phyloP scores from a whole-genome alignment of 306 rosid genomes.

The Myrica gale region DNA sequence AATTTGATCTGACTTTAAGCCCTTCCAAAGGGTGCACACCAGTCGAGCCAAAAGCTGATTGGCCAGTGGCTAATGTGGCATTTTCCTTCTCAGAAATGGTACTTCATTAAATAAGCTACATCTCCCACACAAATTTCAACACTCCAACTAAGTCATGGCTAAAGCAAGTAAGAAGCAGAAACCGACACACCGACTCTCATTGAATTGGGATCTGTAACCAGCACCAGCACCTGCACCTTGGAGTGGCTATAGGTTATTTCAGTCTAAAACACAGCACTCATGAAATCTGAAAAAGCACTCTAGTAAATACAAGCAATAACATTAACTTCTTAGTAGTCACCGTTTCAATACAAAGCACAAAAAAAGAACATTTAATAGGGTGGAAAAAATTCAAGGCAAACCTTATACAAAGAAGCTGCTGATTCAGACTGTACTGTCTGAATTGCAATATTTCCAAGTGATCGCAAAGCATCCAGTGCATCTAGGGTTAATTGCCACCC shows the following conservation, averaged over 20 bases:
- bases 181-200: no score
- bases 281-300: neutral
- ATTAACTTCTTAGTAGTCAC: neutral
- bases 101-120: neutral
- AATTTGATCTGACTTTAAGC: no score
- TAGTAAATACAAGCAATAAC: neutral
- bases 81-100: neutral
- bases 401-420: slow-evolving; percentile 98
- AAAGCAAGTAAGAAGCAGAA: no score
- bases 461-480: slow-evolving; percentile 76
- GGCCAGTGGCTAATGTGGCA: neutral
- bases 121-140: neutral
- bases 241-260: neutral
- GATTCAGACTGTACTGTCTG: slow-evolving; percentile 83
- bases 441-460: slow-evolving; percentile 67
- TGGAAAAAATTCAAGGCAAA: slow-evolving; percentile 27
- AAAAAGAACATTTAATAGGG: neutral
- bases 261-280: neutral
- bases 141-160: neutral
- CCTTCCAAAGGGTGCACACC: no score
- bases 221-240: neutral
- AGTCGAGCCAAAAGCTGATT: no score
- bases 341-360: neutral
- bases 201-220: neutral
- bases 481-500: slow-evolving; percentile 98